Evolutionary conservation across 805 yeast genomes (phyloP).

Genomic region (Yueomyces sinensis): DNA sequence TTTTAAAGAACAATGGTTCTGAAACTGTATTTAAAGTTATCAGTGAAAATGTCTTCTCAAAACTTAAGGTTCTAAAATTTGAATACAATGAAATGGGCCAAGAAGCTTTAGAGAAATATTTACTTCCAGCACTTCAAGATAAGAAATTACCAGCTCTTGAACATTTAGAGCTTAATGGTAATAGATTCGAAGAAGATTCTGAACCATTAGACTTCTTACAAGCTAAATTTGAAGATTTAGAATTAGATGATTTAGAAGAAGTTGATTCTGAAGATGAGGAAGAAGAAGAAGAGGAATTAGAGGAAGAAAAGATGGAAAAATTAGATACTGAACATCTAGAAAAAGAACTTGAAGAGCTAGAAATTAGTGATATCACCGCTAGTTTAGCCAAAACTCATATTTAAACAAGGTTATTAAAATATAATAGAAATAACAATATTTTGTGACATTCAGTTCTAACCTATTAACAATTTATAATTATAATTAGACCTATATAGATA

Average conservation of each 20-base stretch:
- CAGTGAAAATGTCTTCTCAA: conserved; percentile 25
- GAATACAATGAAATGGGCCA: conserved; percentile 82
- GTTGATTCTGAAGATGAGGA: conserved; percentile 43
- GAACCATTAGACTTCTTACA: conserved; percentile 48
- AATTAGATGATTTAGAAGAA: conserved; percentile 90
- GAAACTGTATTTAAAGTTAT: conserved; percentile 38
- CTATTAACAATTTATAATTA: too few relatives aligned
- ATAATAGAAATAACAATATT: too few relatives aligned
- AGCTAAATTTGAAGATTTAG: conserved; percentile 69
- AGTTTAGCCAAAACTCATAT: conserved; percentile 46
- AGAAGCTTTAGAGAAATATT: conserved; percentile 39
- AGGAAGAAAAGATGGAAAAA: conserved; percentile 35
- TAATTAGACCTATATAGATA: too few relatives aligned
- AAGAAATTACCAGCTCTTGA: conserved; percentile 46
- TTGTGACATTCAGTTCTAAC: too few relatives aligned
- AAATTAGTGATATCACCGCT: conserved; percentile 35
- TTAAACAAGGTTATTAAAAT: too few relatives aligned
- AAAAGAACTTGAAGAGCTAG: conserved; percentile 30
- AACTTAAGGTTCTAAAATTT: conserved; percentile 49
- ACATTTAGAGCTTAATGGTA: conserved; percentile 80
- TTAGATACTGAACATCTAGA: conserved; percentile 31
- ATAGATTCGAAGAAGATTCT: conserved; percentile 81
- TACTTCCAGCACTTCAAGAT: conserved; percentile 39
- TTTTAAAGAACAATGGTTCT: conserved; percentile 72
- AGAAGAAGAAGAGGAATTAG: conserved; percentile 27